Percentiles rank a stretch among this genome's conserved stretches.
Conservation (phyloP, 176 grass and related monocot genomes). For the Carex parvula region DNA sequence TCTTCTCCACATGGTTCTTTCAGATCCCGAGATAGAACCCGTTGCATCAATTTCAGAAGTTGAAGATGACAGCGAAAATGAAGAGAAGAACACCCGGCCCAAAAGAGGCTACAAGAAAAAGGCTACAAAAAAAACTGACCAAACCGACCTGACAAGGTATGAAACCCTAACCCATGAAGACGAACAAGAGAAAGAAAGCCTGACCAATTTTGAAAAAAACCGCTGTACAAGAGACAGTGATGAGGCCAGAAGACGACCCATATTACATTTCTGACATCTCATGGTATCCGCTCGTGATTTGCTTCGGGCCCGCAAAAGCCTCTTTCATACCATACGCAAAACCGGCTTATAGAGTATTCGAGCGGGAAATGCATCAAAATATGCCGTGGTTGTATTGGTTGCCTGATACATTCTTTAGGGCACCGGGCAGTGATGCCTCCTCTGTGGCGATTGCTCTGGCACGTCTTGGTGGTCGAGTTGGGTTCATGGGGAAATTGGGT, state of each 20-base stretch:
- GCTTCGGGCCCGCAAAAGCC: slow-evolving; percentile 74
- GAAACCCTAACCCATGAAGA: background rate
- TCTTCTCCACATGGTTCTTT: slow-evolving; percentile 7
- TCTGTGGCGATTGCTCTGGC: slow-evolving; percentile 75
- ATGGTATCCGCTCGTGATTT: slow-evolving; percentile 57
- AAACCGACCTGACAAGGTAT: background rate
- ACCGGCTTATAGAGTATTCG: slow-evolving; percentile 61
- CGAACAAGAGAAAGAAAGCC: slow-evolving; percentile 18
- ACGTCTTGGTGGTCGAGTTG: slow-evolving; percentile 51
- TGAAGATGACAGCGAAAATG: background rate
- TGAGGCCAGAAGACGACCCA: slow-evolving; percentile 35
- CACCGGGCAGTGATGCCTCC: slow-evolving; percentile 67
- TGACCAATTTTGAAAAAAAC: slow-evolving; percentile 16
- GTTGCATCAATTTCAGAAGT: background rate
- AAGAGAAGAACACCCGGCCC: background rate
- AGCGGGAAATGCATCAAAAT: slow-evolving; percentile 61
- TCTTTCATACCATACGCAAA: slow-evolving; percentile 77
- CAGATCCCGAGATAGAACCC: background rate
- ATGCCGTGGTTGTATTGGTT: slow-evolving; percentile 77
- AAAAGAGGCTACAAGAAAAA: background rate
- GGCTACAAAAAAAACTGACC: background rate
- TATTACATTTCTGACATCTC: slow-evolving; percentile 19
- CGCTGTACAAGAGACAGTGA: slow-evolving; percentile 38
- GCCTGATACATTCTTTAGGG: slow-evolving; percentile 62
- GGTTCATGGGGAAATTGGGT: slow-evolving; percentile 90